Conservation (phyloP, 345 rosid species). For the Raphanus raphanistrum region DNA sequence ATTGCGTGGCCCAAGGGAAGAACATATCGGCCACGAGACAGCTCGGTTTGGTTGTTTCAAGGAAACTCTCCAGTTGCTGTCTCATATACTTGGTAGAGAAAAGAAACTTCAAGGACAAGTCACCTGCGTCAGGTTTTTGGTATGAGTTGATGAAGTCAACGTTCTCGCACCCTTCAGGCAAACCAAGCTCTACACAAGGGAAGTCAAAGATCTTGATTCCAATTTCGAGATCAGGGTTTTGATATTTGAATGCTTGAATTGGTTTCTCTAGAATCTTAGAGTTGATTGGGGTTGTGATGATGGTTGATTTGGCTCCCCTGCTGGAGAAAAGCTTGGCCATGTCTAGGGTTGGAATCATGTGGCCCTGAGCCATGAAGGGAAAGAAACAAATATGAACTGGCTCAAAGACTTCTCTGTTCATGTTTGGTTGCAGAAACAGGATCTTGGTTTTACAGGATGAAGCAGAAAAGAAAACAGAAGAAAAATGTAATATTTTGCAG, state of each 20-base stretch:
- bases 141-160: slow-evolving; percentile 29
- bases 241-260: slow-evolving; percentile 24
- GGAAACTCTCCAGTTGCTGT: slow-evolving; percentile 48
- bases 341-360: slow-evolving; percentile 51
- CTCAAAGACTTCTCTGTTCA: slow-evolving; percentile 33
- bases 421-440: slow-evolving; percentile 9
- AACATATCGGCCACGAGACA: slow-evolving; percentile 38
- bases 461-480: background rate
- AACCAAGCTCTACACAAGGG: slow-evolving; percentile 46
- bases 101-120: slow-evolving; percentile 38
- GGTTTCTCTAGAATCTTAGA: slow-evolving; percentile 37
- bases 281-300: slow-evolving; percentile 50
- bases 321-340: slow-evolving; percentile 56
- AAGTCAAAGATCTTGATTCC: slow-evolving; percentile 38
- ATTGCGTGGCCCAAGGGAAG: slow-evolving; percentile 39
- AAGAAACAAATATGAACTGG: slow-evolving; percentile 44
- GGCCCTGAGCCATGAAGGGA: slow-evolving; percentile 62
- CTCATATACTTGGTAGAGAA: slow-evolving; percentile 41
- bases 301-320: slow-evolving; percentile 44
- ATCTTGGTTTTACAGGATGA: background rate
- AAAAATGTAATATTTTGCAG: background rate
- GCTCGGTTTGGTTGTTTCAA: slow-evolving; percentile 43
- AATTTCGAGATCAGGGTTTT: slow-evolving; percentile 37
- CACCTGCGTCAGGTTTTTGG: slow-evolving; percentile 7
- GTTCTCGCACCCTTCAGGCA: slow-evolving; percentile 55